Evolutionary conservation across 2,329 filamentous ascomycete genomes (phyloP).

Genomic region (Colletotrichum chlorophyti): DNA sequence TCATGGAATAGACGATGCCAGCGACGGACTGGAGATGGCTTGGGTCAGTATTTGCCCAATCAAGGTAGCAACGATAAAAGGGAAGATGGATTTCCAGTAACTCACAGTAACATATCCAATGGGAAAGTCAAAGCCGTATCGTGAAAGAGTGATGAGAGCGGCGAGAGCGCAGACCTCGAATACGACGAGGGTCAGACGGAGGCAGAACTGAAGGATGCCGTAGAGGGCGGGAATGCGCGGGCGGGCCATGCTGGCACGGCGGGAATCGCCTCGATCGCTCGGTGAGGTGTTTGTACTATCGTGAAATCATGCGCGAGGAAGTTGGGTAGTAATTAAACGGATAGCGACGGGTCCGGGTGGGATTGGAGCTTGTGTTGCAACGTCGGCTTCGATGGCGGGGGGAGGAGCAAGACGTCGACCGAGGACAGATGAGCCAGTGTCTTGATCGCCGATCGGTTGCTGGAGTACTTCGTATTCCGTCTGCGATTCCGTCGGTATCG

Average conservation of each 20-base stretch:
- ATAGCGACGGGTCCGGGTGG: too few species aligned
- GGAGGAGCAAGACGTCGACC: too few species aligned
- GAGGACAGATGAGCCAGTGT: too few species aligned
- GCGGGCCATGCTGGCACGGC: conserved; percentile 26
- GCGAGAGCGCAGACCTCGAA: conserved; percentile 31
- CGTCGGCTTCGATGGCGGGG: not conserved
- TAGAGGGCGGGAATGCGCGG: conserved; percentile 28
- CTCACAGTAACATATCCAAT: conserved; percentile 29
- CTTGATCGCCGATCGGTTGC: too few species aligned
- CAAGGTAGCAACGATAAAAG: not conserved
- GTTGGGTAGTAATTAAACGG: too few species aligned
- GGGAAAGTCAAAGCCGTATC: conserved; percentile 25
- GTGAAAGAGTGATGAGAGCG: conserved; percentile 27
- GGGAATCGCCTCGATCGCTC: not conserved
- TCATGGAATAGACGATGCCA: conserved; percentile 51
- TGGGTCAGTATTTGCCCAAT: too few species aligned
- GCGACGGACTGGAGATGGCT: conserved; percentile 35
- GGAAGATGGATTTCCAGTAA: not conserved
- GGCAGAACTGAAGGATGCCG: conserved; percentile 31
- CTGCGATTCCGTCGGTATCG: too few species aligned
- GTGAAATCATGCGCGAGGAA: conserved; percentile 23
- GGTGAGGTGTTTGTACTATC: conserved; percentile 2
- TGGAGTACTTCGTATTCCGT: too few species aligned
- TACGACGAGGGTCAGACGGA: conserved; percentile 29
- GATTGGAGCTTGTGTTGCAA: too few species aligned